phyloP scores from a whole-genome alignment of 495 filamentous ascomycete genomes.

The Rusavskia elegans region DNA sequence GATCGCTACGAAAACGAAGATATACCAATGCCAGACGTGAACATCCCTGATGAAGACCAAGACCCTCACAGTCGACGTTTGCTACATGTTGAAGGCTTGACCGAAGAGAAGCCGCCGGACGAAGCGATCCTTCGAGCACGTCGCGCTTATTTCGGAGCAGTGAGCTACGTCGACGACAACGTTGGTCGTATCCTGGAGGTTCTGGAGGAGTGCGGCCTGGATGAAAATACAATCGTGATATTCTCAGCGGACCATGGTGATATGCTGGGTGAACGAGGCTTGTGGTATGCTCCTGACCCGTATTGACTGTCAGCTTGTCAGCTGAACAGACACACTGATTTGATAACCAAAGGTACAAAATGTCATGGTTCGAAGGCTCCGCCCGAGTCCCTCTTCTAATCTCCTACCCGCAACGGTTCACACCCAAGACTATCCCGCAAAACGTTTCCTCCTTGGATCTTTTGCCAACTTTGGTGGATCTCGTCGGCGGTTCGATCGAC shows the following conservation, averaged over 20 bases:
- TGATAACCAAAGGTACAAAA: slow-evolving; percentile 50
- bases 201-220: slow-evolving; percentile 57
- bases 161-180: slow-evolving; percentile 78
- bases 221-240: slow-evolving; percentile 68
- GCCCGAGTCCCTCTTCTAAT: slow-evolving; percentile 70
- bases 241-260: slow-evolving; percentile 86
- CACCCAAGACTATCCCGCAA: slow-evolving; percentile 48
- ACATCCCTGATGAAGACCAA: slow-evolving; percentile 58
- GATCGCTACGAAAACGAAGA: slow-evolving; percentile 78
- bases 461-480: slow-evolving; percentile 64
- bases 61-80: slow-evolving; percentile 71
- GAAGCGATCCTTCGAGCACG: slow-evolving; percentile 67
- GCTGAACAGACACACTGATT: background rate
- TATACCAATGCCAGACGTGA: slow-evolving; percentile 59
- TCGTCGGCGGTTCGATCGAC: slow-evolving; percentile 51
- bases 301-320: too few relatives aligned
- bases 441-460: slow-evolving; percentile 81
- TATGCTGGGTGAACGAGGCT: slow-evolving; percentile 75
- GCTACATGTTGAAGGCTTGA: slow-evolving; percentile 65
- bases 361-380: slow-evolving; percentile 77
- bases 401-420: slow-evolving; percentile 50
- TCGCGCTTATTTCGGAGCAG: slow-evolving; percentile 75
- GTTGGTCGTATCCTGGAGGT: slow-evolving; percentile 61
- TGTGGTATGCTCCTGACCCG: slow-evolving; percentile 37
- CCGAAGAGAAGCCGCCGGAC: slow-evolving; percentile 57